A percentile compares a stretch with the other conserved stretches of the same genome.
These are phyloP conservation scores for Aureobasidium mangrovei DNA, from an alignment of 2,329 filamentous ascomycete genomes.

Conservation along the genomic window DNA sequence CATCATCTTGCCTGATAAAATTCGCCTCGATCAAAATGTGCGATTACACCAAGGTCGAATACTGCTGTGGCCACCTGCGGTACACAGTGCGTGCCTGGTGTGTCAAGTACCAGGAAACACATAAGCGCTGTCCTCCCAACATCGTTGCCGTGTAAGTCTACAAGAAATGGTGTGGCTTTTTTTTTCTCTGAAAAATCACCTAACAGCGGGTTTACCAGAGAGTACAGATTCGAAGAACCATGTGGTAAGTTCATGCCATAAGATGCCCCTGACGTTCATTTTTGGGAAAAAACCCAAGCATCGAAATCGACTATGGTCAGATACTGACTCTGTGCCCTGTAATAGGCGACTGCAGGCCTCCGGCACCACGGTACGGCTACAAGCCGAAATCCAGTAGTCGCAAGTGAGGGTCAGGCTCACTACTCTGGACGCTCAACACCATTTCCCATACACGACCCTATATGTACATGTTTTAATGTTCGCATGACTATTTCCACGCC, in stretches of 20 bases:
- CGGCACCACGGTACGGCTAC: conserved; percentile 5
- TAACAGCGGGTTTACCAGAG: conserved; percentile 22
- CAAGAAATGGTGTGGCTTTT: too few species aligned
- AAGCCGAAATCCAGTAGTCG: neutral
- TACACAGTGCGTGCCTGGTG: conserved; percentile 51
- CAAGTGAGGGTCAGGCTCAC: neutral
- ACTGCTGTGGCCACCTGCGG: conserved; percentile 46
- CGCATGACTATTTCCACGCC: neutral
- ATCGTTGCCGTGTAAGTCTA: conserved; percentile 42
- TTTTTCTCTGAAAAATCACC: neutral
- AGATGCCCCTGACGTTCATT: neutral
- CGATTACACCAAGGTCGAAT: conserved; percentile 52
- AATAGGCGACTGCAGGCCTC: conserved; percentile 15
- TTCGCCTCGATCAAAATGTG: conserved; percentile 37
- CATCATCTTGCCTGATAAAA: neutral
- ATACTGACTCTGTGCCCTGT: neutral
- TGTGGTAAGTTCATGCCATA: conserved; percentile 31
- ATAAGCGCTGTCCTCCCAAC: conserved; percentile 47
- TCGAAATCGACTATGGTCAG: neutral
- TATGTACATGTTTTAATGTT: neutral
- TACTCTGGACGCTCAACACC: neutral
- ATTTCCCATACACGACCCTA: neutral
- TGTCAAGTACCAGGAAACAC: conserved; percentile 44
- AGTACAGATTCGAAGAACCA: conserved; percentile 41
- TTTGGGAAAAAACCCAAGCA: neutral